Evolutionary conservation across 495 filamentous ascomycete species (phyloP), one percentile per base, ranked within the genome.

Genomic region (Corynascus novoguineensis): DNA sequence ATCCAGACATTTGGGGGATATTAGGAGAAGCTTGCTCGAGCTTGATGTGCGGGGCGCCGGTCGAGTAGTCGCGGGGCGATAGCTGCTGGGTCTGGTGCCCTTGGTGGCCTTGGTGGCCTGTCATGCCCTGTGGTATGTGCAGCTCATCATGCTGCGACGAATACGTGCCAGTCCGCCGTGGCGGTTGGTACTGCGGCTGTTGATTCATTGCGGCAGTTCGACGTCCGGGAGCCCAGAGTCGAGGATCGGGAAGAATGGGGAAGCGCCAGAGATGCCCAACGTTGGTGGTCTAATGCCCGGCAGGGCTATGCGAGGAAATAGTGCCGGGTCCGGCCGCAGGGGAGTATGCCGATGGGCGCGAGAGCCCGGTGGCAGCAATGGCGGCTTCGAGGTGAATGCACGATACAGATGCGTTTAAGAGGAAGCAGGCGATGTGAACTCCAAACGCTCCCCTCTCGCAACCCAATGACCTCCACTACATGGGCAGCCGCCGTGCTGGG

Each of bases 121-220:
- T 45, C 62, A 78, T 77, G 40, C 79, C 77, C 14, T 86, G 74
- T 40, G 85, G 82, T 58, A 92, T 86, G 71, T 92, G 89, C 63
- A 92, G 78, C 75, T 95, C 89, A 62, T 92, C 89, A 59, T 72
- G 71, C 60, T 76, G 74, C 19, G 71, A 67, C 60, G 72, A 66
- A 64, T 72, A 77, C 51, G 70, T 71, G 28, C 69, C 69, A 55
- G 69, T 60, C 61, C 73, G 72, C 66, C 73, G 66, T 44, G 67
- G 68, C 61, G 71, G 68, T 60, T 73, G 73, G 62, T 75, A 73
- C 60, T 76, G 71, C 55, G 67, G 68, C 58, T 60, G 64, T 59
- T 71, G 71, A 54, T 76, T 84, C 78, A 68, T 90, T 24, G 31
- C 40, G 4, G 10, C 40, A 12, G 1, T 27, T 14, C 24, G 22